phyloP scores from a whole-genome alignment of 2,329 filamentous ascomycete species.

The Chrysoporthe deuterocubensis region DNA sequence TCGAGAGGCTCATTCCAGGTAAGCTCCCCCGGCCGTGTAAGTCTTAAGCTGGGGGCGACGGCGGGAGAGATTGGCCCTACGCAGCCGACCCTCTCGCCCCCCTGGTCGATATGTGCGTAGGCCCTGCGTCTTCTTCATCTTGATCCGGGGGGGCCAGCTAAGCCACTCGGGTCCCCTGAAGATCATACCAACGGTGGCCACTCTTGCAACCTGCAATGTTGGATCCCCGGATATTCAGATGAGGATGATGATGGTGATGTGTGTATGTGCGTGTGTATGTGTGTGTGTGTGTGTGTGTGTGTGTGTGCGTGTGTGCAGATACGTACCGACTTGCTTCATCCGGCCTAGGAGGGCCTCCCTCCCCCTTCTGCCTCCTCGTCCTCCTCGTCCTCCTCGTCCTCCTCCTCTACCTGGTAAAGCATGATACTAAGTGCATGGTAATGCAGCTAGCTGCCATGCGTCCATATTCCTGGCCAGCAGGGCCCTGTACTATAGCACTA shows the following conservation, averaged over 20 bases:
- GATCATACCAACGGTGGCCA: conserved; percentile 2
- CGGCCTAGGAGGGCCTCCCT: not conserved
- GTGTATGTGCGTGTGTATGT: no score
- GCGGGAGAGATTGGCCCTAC: not conserved
- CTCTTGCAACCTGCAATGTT: conserved; percentile 4
- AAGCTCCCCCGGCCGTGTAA: not conserved
- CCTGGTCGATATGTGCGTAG: not conserved
- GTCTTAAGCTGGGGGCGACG: no score
- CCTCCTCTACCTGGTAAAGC: not conserved
- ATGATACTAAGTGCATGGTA: not conserved
- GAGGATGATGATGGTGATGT: not conserved
- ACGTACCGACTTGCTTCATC: not conserved
- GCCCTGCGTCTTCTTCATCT: conserved; percentile 4
- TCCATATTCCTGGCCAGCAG: not conserved
- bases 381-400: not conserved
- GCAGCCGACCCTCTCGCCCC: not conserved
- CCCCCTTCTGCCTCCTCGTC: no score
- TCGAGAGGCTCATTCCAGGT: conserved; percentile 7
- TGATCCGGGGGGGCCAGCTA: not conserved
- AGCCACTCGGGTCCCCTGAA: conserved; percentile 6
- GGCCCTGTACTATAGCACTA: not conserved
- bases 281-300: no score
- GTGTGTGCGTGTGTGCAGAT: no score
- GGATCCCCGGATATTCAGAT: not conserved
- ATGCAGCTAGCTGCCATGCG: not conserved